Evolutionary conservation across 148 eudicot species (phyloP).

Genomic region (Camellia japonica): DNA sequence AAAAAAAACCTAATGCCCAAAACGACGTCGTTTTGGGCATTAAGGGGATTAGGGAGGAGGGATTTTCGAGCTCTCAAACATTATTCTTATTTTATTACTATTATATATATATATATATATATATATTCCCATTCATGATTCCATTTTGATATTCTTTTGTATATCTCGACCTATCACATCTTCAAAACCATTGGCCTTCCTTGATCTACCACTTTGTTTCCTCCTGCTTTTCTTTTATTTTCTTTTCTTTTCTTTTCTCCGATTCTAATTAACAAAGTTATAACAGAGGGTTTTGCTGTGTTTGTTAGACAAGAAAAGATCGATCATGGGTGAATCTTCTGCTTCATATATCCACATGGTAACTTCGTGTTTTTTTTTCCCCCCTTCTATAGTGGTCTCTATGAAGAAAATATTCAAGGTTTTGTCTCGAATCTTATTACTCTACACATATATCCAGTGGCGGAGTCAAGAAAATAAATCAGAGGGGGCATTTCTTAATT

Average conservation of each 20-base stretch:
- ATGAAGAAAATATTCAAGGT: no score
- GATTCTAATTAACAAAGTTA: neutral
- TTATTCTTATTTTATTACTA: neutral
- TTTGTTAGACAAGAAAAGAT: no score
- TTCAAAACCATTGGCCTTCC: constrained; percentile 1
- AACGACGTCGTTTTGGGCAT: no score
- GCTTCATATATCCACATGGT: constrained; percentile 39
- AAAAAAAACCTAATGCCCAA: no score
- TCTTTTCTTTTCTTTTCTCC: neutral
- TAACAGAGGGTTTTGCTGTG: no score
- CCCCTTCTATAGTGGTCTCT: neutral
- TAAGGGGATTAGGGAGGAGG: no score
- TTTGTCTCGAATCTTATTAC: no score
- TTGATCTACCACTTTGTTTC: neutral
- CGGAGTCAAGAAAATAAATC: neutral
- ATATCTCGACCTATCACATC: neutral
- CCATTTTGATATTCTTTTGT: neutral
- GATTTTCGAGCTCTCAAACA: no score
- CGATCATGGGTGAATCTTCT: constrained; percentile 33
- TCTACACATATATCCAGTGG: no score
- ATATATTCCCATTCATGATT: neutral
- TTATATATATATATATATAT: neutral
- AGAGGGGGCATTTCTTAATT: no score
- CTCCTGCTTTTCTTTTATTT: neutral
- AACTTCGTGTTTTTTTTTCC: neutral